A percentile compares a stretch with the other conserved stretches of the same genome.
Conservation (phyloP, 805 yeast species). For the Sugiyamaella boreocaroliniensis region DNA sequence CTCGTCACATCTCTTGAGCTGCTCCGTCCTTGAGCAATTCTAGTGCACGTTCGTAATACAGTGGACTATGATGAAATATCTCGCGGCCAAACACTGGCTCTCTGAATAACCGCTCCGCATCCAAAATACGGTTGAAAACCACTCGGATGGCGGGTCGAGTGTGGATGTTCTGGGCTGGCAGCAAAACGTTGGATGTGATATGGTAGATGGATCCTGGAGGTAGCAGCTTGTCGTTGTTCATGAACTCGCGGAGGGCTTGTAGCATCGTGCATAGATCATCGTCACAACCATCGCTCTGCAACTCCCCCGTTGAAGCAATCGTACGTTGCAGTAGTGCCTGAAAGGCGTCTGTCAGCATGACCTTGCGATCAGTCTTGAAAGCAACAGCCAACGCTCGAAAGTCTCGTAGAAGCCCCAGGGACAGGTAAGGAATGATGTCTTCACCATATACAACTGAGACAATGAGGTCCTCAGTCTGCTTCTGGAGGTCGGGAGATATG, state of each 20-base stretch:
- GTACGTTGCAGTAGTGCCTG: slow-evolving; percentile 29
- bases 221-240: slow-evolving; percentile 30
- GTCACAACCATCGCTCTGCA: slow-evolving; percentile 19
- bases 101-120: slow-evolving; percentile 28
- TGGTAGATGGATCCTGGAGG: slow-evolving; percentile 33
- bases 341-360: slow-evolving; percentile 15
- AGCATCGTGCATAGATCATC: slow-evolving; percentile 26
- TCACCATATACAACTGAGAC: slow-evolving; percentile 30
- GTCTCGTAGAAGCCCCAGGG: slow-evolving; percentile 29
- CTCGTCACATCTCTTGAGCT: slow-evolving; percentile 29
- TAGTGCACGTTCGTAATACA: slow-evolving; percentile 30
- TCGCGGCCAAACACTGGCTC: slow-evolving; percentile 31
- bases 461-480: slow-evolving; percentile 21
- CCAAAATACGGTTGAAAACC: slow-evolving; percentile 25
- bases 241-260: slow-evolving; percentile 24
- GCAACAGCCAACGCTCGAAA: slow-evolving; percentile 26
- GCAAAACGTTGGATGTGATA: slow-evolving; percentile 25
- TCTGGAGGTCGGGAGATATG: slow-evolving; percentile 23
- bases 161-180: slow-evolving; percentile 23
- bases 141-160: slow-evolving; percentile 25
- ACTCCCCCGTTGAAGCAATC: slow-evolving; percentile 25
- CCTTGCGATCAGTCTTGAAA: slow-evolving; percentile 19
- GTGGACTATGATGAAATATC: slow-evolving; percentile 31
- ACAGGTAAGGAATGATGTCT: slow-evolving; percentile 31
- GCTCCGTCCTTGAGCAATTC: slow-evolving; percentile 14